A percentile compares a stretch with the other conserved stretches of the same genome.
Evolutionary conservation across 495 filamentous ascomycete species (phyloP).

Genomic region (Terfezia claveryi): DNA sequence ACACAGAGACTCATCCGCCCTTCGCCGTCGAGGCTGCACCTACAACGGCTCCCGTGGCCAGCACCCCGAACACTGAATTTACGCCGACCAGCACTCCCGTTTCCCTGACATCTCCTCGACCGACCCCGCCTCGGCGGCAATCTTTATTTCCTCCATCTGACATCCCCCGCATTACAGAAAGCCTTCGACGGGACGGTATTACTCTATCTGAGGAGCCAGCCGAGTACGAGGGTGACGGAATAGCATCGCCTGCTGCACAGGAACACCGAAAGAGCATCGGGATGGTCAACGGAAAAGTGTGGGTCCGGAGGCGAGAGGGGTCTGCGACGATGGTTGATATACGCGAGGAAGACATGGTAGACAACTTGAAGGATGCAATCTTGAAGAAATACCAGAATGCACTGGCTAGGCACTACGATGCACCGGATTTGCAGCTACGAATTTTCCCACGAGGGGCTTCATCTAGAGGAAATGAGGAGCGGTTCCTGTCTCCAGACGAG

Average conservation of each 20-base stretch:
- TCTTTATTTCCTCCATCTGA: constrained; percentile 22
- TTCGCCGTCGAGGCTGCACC: not conserved
- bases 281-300: constrained; percentile 64
- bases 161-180: not conserved
- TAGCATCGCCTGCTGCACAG: constrained; percentile 12
- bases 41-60: not conserved
- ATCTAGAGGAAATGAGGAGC: constrained; percentile 25
- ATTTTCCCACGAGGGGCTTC: constrained; percentile 25
- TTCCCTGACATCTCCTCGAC: not conserved
- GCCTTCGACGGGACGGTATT: constrained; percentile 5
- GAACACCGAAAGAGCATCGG: constrained; percentile 8
- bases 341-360: constrained; percentile 72
- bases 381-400: constrained; percentile 85
- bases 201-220: not conserved
- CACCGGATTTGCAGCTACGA: constrained; percentile 60
- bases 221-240: constrained; percentile 5
- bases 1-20: not conserved
- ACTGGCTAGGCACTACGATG: constrained; percentile 65
- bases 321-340: constrained; percentile 77
- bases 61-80: not conserved
- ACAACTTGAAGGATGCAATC: constrained; percentile 84
- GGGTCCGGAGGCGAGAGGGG: constrained; percentile 68
- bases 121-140: constrained; percentile 17
- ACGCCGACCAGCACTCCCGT: not conserved
- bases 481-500: constrained; percentile 68